phyloP scores from a whole-genome alignment of 2,329 filamentous ascomycete genomes.

The Fusarium luffae region DNA sequence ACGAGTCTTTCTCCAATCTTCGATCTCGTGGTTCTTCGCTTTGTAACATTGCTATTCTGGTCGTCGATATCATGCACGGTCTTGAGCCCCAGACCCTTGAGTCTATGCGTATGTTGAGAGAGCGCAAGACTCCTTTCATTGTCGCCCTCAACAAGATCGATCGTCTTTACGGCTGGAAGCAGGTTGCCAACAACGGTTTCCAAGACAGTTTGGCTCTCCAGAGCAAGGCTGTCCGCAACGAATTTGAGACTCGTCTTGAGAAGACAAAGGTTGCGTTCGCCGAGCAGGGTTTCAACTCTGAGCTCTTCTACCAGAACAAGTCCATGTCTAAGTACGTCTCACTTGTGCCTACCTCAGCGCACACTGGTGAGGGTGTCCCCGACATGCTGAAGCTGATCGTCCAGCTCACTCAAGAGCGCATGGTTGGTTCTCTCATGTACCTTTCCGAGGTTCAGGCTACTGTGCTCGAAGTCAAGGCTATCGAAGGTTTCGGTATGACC shows the following conservation, averaged over 20 bases:
- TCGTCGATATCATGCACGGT: slow-evolving; percentile 99
- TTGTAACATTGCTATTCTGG: slow-evolving; percentile 98
- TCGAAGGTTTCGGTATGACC: slow-evolving; percentile 98
- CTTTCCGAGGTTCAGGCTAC: slow-evolving; percentile 97
- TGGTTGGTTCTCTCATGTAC: slow-evolving; percentile 98
- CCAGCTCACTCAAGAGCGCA: slow-evolving; percentile 93
- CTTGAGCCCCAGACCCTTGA: slow-evolving; percentile 96
- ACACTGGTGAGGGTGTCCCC: slow-evolving; percentile 98
- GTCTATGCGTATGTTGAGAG: slow-evolving; percentile 93
- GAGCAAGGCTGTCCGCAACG: slow-evolving; percentile 91
- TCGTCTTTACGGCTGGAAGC: slow-evolving; percentile 98
- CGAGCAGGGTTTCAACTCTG: slow-evolving; percentile 97
- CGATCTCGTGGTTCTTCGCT: slow-evolving; percentile 96
- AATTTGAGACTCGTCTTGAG: slow-evolving; percentile 90
- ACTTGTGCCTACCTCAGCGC: slow-evolving; percentile 95
- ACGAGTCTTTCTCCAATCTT: slow-evolving; percentile 99
- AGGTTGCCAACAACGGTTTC: slow-evolving; percentile 98
- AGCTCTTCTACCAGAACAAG: slow-evolving; percentile 98
- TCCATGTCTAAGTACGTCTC: slow-evolving; percentile 95
- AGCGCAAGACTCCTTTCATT: slow-evolving; percentile 96
- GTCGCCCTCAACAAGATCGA: slow-evolving; percentile 99
- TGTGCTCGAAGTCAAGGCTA: slow-evolving; percentile 98
- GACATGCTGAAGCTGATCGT: slow-evolving; percentile 98
- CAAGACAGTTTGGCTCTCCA: slow-evolving; percentile 90
- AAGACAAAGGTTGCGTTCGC: slow-evolving; percentile 94